Evolutionary conservation across 768 basidiomycete species (phyloP), one percentile per base, ranked within the genome.

Genomic region (Daedaleopsis nitida): DNA sequence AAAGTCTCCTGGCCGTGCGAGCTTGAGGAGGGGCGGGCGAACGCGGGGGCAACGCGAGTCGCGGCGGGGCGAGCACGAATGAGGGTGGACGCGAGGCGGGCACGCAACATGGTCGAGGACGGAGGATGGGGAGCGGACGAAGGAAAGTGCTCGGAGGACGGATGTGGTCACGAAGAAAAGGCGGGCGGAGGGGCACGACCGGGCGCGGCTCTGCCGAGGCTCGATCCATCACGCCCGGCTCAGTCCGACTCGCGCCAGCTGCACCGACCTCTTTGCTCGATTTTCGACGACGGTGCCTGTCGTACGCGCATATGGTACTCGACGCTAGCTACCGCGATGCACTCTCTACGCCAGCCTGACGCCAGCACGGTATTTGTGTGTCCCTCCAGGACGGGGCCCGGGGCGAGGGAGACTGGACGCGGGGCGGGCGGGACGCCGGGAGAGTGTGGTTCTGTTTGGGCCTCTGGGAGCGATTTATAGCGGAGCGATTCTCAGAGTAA

Each of bases 1-100:
- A 94, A 98, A 17, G 91, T 84, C 80, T 98, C 96, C 75, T 94
- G 88, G 64, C 87, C 85, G 77, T 94, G 93, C 43, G 82, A 84
- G 72, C 77, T 77, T 51, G 84, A 80, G 44, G 79, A 76, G 35
- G 75, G 73, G 69, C 87, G 85, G 64, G 79, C 70, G 68, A 84
- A 74, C 57, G 76, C 66, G 48, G 82, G 79, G 24, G 60, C 73
- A 63, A 61, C 81, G 50, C 60, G 64, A 62, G 70, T 65, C 55
- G 75, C 71, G 58, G 79, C 67, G 56, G 87, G 83, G 65, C 86
- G 83, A 54, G 83, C 80, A 66, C 88, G 88, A 72, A 91, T 80
- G 74, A 83, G 77, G 74, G 82, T 79, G 76, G 86, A 78, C 69
- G 88, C 69, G 70, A 86, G 74, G 71, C 82, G 85, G 66, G 83